phyloP scores from a whole-genome alignment of 1,284 basidiomycete genomes.

The Rhodotorula sp. region DNA sequence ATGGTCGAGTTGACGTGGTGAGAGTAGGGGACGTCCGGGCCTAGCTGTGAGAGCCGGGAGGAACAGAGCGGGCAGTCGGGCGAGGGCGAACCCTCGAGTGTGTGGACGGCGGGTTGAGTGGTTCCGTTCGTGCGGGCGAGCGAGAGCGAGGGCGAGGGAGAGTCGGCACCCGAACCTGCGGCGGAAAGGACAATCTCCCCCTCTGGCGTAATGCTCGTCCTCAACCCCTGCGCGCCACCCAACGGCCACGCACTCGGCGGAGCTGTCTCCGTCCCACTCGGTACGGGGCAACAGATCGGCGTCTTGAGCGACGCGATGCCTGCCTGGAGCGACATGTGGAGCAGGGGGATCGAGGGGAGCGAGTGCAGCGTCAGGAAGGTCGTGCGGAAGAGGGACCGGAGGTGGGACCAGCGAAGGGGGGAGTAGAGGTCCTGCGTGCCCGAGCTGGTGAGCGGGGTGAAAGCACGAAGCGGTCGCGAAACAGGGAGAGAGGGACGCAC shows the following conservation, averaged over 20 bases:
- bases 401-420: conserved; percentile 65
- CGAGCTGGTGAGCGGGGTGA: neutral
- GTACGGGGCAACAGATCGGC: conserved; percentile 54
- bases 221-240: neutral
- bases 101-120: conserved; percentile 1
- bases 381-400: conserved; percentile 72
- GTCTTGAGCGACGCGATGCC: conserved; percentile 46
- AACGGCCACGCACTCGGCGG: conserved; percentile 12
- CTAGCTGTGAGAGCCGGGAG: conserved; percentile 67
- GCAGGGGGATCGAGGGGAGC: conserved; percentile 77
- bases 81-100: conserved; percentile 39
- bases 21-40: conserved; percentile 81
- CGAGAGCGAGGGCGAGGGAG: conserved; percentile 7
- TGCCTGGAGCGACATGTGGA: conserved; percentile 74
- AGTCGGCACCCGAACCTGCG: conserved; percentile 4
- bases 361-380: conserved; percentile 80
- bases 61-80: conserved; percentile 86
- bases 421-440: conserved; percentile 73
- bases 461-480: neutral
- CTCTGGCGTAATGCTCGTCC: conserved; percentile 17
- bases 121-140: neutral
- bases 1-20: conserved; percentile 95
- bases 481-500: conserved; percentile 41
- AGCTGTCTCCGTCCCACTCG: conserved; percentile 1
- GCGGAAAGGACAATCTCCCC: conserved; percentile 13